These are phyloP conservation scores for Podila horticola DNA, from an alignment of 192 early-diverging fungal species.

Conservation along the genomic window DNA sequence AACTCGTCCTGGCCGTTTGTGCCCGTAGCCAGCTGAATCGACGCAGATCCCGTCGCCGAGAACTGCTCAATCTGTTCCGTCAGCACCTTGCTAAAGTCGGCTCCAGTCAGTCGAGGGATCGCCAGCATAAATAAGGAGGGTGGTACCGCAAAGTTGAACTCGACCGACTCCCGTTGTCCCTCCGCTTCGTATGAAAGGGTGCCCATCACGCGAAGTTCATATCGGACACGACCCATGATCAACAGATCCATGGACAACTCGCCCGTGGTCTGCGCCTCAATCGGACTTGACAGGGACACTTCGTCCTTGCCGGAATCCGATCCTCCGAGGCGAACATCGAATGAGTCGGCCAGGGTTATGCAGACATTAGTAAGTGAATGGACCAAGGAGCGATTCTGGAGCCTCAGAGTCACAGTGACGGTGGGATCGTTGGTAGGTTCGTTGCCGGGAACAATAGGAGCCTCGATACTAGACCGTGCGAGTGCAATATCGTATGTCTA, in stretches of 20 bases:
- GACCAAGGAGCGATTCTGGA: constrained; percentile 31
- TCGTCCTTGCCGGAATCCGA: constrained; percentile 31
- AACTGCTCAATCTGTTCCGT: constrained; percentile 59
- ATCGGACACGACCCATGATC: constrained; percentile 47
- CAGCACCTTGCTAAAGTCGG: constrained; percentile 56
- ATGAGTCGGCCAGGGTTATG: constrained; percentile 31
- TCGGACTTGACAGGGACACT: constrained; percentile 12
- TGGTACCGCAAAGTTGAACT: constrained; percentile 57
- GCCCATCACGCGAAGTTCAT: constrained; percentile 45
- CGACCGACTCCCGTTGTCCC: constrained; percentile 28
- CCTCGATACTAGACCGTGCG: constrained; percentile 13
- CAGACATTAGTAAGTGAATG: constrained; percentile 18
- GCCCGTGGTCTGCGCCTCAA: constrained; percentile 35
- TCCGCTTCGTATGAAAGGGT: constrained; percentile 26
- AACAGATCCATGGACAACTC: constrained; percentile 20
- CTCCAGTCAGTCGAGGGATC: constrained; percentile 55
- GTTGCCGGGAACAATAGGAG: constrained; percentile 17
- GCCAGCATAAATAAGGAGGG: constrained; percentile 58
- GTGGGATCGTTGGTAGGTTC: constrained; percentile 27
- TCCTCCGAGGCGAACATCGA: constrained; percentile 43
- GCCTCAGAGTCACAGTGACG: constrained; percentile 15
- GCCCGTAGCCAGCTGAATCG: constrained; percentile 34
- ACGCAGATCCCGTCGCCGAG: constrained; percentile 55
- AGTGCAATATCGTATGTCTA: constrained; percentile 51
- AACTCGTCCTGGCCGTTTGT: constrained; percentile 47